These are phyloP conservation scores for Apiospora pterosperma DNA, from an alignment of 2,329 filamentous ascomycete genomes.

Conservation along the genomic window DNA sequence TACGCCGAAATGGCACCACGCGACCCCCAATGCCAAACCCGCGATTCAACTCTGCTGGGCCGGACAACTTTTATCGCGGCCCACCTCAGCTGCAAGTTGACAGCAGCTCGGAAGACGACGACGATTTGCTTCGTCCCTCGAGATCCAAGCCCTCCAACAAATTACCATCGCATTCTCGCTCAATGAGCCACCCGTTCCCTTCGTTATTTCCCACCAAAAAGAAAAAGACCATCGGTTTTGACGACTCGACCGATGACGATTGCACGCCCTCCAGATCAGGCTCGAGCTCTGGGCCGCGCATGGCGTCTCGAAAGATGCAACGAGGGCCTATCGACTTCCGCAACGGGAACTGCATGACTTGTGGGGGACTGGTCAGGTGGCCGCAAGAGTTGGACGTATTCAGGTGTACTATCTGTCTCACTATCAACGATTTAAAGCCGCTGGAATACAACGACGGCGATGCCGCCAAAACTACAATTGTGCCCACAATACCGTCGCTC, in stretches of 20 bases:
- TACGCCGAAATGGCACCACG: neutral
- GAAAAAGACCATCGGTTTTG: constrained; percentile 42
- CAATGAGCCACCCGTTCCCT: constrained; percentile 78
- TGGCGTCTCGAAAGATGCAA: constrained; percentile 20
- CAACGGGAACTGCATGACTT: constrained; percentile 80
- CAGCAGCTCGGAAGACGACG: constrained; percentile 37
- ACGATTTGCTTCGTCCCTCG: constrained; percentile 21
- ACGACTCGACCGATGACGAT: constrained; percentile 44
- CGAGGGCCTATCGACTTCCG: constrained; percentile 47
- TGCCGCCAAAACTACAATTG: neutral
- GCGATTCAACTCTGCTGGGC: constrained; percentile 9
- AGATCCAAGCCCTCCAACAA: constrained; percentile 18
- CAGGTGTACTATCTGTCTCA: constrained; percentile 79
- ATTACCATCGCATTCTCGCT: constrained; percentile 51
- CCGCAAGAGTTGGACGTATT: constrained; percentile 70
- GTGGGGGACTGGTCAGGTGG: constrained; percentile 77
- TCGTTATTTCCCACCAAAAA: constrained; percentile 62
- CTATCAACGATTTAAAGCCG: constrained; percentile 74
- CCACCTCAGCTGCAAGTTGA: constrained; percentile 25
- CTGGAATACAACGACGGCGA: constrained; percentile 5
- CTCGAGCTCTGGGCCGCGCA: constrained; percentile 25
- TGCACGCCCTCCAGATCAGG: constrained; percentile 27
- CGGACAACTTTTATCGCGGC: constrained; percentile 12
- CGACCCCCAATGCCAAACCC: neutral
- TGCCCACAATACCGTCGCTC: constrained; percentile 46